Percentiles rank a stretch among this genome's conserved stretches.
Conservation (phyloP, 495 filamentous ascomycete species). For the Entonaema liquescens region DNA sequence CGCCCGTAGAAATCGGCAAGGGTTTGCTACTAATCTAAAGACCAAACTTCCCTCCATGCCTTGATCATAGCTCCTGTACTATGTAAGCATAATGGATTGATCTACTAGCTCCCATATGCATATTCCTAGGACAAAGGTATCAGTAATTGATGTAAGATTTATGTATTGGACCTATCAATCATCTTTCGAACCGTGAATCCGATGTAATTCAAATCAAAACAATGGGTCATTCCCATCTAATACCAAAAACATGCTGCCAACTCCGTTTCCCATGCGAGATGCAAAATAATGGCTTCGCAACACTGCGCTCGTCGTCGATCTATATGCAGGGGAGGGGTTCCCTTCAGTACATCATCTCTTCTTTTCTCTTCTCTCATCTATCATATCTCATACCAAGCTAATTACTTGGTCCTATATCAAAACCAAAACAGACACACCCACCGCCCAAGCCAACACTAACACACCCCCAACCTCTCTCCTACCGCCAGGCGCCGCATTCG, state of each 20-base stretch:
- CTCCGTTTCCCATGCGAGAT: constrained; percentile 28
- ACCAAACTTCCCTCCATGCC: too few relatives aligned
- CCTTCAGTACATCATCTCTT: neutral
- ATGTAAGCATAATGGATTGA: too few relatives aligned
- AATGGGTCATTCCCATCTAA: neutral
- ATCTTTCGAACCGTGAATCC: neutral
- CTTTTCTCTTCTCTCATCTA: neutral
- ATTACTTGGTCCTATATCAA: neutral
- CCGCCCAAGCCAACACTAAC: neutral
- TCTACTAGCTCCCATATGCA: too few relatives aligned
- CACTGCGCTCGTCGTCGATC: constrained; percentile 2
- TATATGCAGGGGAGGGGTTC: constrained; percentile 15
- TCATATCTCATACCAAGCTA: neutral
- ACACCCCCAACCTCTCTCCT: neutral
- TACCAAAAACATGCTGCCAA: constrained; percentile 3
- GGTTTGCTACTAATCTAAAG: too few relatives aligned
- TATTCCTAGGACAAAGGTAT: neutral
- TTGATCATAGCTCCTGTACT: too few relatives aligned
- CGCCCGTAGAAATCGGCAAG: too few relatives aligned
- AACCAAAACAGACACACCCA: constrained; percentile 3
- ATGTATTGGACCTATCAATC: neutral
- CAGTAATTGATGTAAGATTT: neutral
- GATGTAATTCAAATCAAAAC: neutral
- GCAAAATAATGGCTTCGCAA: neutral
- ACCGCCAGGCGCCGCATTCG: constrained; percentile 22